Evolutionary conservation across 1,284 basidiomycete species (phyloP).

Genomic region (Ceratobasidium sp.): DNA sequence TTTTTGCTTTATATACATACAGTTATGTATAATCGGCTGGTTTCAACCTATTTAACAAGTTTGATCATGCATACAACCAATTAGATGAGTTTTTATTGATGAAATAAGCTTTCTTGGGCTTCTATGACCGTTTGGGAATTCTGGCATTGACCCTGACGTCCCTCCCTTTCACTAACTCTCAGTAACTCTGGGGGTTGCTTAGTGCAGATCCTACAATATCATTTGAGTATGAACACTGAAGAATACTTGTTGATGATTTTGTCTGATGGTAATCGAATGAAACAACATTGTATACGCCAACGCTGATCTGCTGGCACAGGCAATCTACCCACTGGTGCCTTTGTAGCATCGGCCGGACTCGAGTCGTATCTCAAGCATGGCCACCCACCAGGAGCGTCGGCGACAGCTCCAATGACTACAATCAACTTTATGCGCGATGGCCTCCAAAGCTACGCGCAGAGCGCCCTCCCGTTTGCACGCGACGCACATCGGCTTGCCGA

Average conservation of each 20-base stretch:
- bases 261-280: slow-evolving; percentile 62
- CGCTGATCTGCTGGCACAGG: slow-evolving; percentile 50
- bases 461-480: slow-evolving; percentile 81
- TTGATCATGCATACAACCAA: background rate
- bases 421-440: slow-evolving; percentile 75
- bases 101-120: background rate
- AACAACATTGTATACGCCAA: background rate
- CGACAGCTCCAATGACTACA: slow-evolving; percentile 55
- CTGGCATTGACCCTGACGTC: background rate
- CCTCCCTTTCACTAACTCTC: background rate
- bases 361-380: slow-evolving; percentile 93
- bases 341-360: slow-evolving; percentile 91
- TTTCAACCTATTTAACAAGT: background rate
- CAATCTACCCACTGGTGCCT: slow-evolving; percentile 88
- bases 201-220: background rate
- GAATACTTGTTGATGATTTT: slow-evolving; percentile 76
- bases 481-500: slow-evolving; percentile 49
- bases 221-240: slow-evolving; percentile 45
- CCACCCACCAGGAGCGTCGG: slow-evolving; percentile 52
- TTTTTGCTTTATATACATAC: slow-evolving; percentile 15
- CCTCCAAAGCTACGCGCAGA: slow-evolving; percentile 77
- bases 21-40: slow-evolving; percentile 23
- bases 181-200: too few relatives aligned
- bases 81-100: background rate
- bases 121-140: background rate